Percentiles rank a stretch among this genome's conserved stretches.
These are phyloP conservation scores for Fusarium staphyleae DNA, from an alignment of 2,329 filamentous ascomycete genomes.

Conservation along the genomic window DNA sequence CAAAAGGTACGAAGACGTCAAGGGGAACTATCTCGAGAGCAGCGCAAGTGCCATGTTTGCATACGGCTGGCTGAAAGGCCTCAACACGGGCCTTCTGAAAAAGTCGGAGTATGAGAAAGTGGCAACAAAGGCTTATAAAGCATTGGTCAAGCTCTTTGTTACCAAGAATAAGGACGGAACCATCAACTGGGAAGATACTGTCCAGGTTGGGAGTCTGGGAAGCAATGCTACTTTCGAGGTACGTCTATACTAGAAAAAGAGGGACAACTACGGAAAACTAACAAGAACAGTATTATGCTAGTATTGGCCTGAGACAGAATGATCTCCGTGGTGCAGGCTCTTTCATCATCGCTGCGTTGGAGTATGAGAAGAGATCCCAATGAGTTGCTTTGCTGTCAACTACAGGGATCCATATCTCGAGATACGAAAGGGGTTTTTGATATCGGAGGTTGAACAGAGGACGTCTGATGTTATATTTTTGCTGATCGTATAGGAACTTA, in stretches of 20 bases:
- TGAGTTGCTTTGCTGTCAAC: background rate
- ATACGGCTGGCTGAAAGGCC: constrained; percentile 57
- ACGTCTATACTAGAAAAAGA: constrained; percentile 23
- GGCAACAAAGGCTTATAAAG: constrained; percentile 34
- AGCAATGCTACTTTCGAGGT: constrained; percentile 59
- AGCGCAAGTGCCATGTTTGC: constrained; percentile 65
- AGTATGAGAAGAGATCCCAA: constrained; percentile 31
- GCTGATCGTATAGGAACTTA: no score
- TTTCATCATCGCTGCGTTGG: constrained; percentile 36
- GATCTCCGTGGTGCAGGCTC: constrained; percentile 38
- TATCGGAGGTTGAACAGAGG: no score
- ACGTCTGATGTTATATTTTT: no score
- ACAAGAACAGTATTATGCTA: constrained; percentile 39
- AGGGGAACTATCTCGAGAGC: constrained; percentile 67
- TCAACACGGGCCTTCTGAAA: constrained; percentile 37
- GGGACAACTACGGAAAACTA: background rate
- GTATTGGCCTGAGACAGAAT: constrained; percentile 35
- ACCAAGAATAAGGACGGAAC: constrained; percentile 55
- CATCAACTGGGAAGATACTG: constrained; percentile 58
- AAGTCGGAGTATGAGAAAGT: constrained; percentile 15
- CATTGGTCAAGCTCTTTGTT: constrained; percentile 54
- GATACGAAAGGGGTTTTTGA: no score
- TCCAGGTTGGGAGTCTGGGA: constrained; percentile 58
- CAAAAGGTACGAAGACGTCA: constrained; percentile 51
- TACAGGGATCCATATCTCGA: no score